These are phyloP conservation scores for Boletus pseudo-olivaceus DNA, from an alignment of 768 basidiomycete species.

Conservation along the genomic window DNA sequence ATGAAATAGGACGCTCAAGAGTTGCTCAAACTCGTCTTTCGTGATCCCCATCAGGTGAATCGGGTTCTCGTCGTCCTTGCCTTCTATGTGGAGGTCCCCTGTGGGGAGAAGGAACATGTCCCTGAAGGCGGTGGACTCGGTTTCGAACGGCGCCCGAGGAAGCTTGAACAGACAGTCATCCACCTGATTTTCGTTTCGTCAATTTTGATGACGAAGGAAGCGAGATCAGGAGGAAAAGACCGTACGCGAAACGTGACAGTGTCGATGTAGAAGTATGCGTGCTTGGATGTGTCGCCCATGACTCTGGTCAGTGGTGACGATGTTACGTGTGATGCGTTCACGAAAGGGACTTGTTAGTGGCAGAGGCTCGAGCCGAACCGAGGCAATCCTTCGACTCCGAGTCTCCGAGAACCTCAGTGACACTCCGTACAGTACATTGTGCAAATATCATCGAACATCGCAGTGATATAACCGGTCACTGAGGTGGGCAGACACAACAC, in stretches of 20 bases:
- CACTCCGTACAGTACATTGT: no score
- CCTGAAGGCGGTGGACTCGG: slow-evolving; percentile 16
- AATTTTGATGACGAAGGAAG: not conserved
- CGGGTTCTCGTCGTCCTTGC: slow-evolving; percentile 12
- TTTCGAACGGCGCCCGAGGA: slow-evolving; percentile 14
- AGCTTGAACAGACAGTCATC: slow-evolving; percentile 21
- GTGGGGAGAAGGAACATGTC: slow-evolving; percentile 20
- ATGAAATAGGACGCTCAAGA: slow-evolving; percentile 14
- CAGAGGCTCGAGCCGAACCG: no score
- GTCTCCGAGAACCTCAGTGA: no score
- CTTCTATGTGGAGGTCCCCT: slow-evolving; percentile 4
- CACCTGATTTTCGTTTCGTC: slow-evolving; percentile 6
- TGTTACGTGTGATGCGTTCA: not conserved
- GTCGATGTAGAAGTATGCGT: slow-evolving; percentile 7
- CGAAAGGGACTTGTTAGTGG: no score
- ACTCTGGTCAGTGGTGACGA: not conserved
- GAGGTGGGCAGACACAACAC: no score
- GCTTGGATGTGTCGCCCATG: not conserved
- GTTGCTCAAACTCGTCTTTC: slow-evolving; percentile 15
- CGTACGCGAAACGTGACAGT: slow-evolving; percentile 15
- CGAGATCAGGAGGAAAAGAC: not conserved
- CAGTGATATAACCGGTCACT: no score
- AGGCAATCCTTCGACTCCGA: no score
- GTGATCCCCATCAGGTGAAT: slow-evolving; percentile 12
- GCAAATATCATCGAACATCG: no score